Conservation (phyloP, 257 asterid genomes). For the Solanum piurae region DNA sequence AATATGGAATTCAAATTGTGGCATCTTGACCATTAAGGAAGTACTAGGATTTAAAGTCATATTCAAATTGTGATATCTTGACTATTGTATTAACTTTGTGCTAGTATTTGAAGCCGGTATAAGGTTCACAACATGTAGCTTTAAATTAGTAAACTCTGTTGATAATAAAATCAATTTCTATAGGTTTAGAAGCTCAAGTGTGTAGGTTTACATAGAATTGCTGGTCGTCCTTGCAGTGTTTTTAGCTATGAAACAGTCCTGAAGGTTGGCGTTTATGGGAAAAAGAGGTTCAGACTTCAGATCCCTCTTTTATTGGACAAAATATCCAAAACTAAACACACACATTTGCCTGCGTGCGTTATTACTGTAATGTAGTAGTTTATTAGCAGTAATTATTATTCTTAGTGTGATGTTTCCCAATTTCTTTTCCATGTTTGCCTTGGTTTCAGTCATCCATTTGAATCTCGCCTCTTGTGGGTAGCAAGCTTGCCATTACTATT, state of each 20-base stretch:
- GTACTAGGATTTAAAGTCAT: background rate
- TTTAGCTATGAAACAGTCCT: background rate
- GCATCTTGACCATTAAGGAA: background rate
- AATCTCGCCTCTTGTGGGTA: background rate
- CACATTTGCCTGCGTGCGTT: background rate
- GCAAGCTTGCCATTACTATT: background rate
- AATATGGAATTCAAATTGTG: background rate
- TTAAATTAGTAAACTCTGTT: background rate
- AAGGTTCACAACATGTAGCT: background rate
- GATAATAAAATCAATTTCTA: background rate
- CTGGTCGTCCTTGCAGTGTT: background rate
- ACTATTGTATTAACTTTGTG: background rate
- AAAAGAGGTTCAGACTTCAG: background rate
- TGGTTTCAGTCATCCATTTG: background rate
- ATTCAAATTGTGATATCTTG: background rate
- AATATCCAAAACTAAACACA: background rate
- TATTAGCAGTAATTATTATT: background rate
- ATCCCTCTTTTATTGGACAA: background rate
- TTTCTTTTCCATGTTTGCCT: background rate
- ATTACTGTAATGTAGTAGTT: background rate
- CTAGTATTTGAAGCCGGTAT: background rate
- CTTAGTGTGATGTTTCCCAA: background rate
- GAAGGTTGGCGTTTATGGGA: background rate
- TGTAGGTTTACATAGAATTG: background rate
- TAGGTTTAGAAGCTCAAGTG: background rate